Conservation (phyloP, 1,284 basidiomycete genomes). For the Sporisorium graminicola region DNA sequence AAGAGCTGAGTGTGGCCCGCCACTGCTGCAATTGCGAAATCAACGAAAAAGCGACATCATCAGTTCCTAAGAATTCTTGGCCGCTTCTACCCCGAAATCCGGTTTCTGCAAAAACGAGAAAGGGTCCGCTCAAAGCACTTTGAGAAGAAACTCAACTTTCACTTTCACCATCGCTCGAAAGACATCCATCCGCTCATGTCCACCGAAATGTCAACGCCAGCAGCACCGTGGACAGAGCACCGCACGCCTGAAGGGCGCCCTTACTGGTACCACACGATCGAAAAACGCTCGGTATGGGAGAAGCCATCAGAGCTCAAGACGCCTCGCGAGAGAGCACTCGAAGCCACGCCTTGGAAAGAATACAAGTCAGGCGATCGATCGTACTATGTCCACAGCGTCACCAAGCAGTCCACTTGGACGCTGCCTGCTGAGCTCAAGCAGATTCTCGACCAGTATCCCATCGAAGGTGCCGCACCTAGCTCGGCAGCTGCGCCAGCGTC, state of each 20-base stretch:
- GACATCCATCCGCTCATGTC: not conserved
- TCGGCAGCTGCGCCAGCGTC: constrained; percentile 9
- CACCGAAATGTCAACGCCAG: constrained; percentile 26
- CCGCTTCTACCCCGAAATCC: not conserved
- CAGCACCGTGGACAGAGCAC: constrained; percentile 59
- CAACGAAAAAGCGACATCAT: not conserved
- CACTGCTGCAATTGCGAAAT: constrained; percentile 2
- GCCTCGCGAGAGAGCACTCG: constrained; percentile 63
- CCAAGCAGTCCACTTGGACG: constrained; percentile 66
- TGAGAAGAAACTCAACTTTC: constrained; percentile 1
- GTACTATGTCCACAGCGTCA: constrained; percentile 68
- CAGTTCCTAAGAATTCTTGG: no score
- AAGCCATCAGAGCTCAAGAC: constrained; percentile 68
- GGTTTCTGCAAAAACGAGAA: not conserved
- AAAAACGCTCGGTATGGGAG: constrained; percentile 67
- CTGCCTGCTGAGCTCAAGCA: constrained; percentile 64
- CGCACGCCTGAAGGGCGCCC: constrained; percentile 59
- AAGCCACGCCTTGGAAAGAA: constrained; percentile 66
- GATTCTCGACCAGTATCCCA: constrained; percentile 56
- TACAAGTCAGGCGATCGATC: constrained; percentile 66
- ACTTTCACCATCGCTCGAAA: not conserved
- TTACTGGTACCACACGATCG: constrained; percentile 66
- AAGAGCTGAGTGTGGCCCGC: not conserved
- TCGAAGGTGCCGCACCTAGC: constrained; percentile 12
- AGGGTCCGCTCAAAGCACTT: not conserved